phyloP scores from a whole-genome alignment of 768 basidiomycete species.

The Suillus discolor region DNA sequence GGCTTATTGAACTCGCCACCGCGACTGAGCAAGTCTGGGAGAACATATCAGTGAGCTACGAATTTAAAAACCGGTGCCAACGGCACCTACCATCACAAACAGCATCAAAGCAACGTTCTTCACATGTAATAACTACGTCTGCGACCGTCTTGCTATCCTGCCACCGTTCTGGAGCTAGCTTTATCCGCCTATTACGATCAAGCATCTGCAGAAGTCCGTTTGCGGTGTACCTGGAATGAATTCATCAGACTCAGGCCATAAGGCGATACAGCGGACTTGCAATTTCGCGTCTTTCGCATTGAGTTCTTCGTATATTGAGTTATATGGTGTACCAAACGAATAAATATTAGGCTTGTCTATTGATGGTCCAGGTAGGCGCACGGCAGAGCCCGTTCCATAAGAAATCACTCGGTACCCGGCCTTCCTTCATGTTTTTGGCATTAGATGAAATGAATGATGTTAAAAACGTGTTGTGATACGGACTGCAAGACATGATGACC shows the following conservation, averaged over 20 bases:
- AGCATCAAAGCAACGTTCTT: conserved; percentile 97
- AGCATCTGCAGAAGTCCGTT: conserved; percentile 97
- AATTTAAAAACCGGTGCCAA: conserved; percentile 13
- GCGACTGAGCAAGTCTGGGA: conserved; percentile 75
- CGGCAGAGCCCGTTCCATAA: conserved; percentile 95
- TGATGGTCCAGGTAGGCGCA: conserved; percentile 92
- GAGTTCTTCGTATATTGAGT: conserved; percentile 92
- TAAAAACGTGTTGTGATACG: conserved; percentile 35
- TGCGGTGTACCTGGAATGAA: conserved; percentile 71
- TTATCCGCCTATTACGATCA: conserved; percentile 91
- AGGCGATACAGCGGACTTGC: conserved; percentile 47
- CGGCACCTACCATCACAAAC: conserved; percentile 87
- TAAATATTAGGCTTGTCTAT: conserved; percentile 99
- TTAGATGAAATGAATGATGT: background rate
- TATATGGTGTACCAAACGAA: conserved; percentile 95
- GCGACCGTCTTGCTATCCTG: conserved; percentile 87
- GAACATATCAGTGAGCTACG: conserved; percentile 10
- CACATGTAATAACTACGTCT: conserved; percentile 98
- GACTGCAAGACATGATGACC: conserved; percentile 90
- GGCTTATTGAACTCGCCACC: conserved; percentile 93
- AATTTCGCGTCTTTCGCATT: conserved; percentile 78
- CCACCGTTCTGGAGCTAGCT: conserved; percentile 94
- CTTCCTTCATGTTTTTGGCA: conserved; percentile 57
- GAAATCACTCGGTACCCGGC: conserved; percentile 92
- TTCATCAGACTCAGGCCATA: conserved; percentile 17